Evolutionary conservation across 2,329 filamentous ascomycete genomes (phyloP), one percentile per base, ranked within the genome.

Genomic region (Monosporascus sp.): DNA sequence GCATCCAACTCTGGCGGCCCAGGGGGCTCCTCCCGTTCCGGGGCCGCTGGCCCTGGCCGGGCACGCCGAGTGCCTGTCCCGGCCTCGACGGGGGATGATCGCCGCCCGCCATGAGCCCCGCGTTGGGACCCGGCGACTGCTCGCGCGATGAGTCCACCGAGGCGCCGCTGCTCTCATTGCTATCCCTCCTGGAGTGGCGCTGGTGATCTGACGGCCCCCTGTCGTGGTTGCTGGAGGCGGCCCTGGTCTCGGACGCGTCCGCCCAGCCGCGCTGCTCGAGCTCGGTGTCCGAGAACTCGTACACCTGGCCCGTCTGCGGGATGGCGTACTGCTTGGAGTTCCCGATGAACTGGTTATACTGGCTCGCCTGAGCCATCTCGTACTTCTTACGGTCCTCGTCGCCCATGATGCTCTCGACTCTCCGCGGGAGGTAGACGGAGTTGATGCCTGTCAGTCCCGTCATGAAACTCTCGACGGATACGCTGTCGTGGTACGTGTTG

Each of bases 371-470:
- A 2, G 86, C 84, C 63, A 89, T 80, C 62, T 85, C 80, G 65
- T 91, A 89, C 64, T 90, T 88, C 58, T 79, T 80, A 37, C 83
- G 81, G 64, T 93, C 89, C 67, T 94, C 89, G 7, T 87, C 85
- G 57, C 83, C 83, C 82, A 95, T 89, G 63, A 93, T 82, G 62
- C 81, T 88, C 62, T 92, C 87, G 48, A 91, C 83, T 43, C 82
- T 77, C 14, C 82, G 79, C 0, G 88, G 87, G 65, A 86, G 72
- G 61, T 84, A 85, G 31, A 90, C 76, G 0, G 83, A 86, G 60
- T 82, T 80, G 48, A 70, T 74, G 9, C 72, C 77, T 0, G 82
- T 85, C 20, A 75, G 77, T 3, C 72, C 77, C 3, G 85, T 88
- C 50, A 79, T 67, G 49, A 82, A 75, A 44, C 87, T 90, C 50